Base-by-base conservation (phyloP, 768 basidiomycete species). In the Lenzites betulinus region DNA sequence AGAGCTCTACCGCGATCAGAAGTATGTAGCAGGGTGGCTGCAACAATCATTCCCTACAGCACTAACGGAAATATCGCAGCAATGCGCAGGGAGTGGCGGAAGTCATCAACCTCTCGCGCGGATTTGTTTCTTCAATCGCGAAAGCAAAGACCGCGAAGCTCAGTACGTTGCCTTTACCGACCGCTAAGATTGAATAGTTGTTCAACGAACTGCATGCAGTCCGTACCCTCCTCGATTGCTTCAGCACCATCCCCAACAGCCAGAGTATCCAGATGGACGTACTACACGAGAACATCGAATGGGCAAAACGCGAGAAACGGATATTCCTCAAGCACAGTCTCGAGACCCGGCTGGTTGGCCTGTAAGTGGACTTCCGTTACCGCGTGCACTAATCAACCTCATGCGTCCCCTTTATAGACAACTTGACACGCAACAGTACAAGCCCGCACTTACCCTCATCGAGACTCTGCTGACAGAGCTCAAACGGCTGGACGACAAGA, bases 121-220 rank as follows among this genome's bases (percentile, higher is more conserved):
- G 74, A 12, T 94, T 95, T 79, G 92, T 96, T 83, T 88, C 92
- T 0, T 89, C 90, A n/a, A 92, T 93, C 0, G 95, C 95, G 16
- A 98, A 98, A 75, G 95, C 95, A 1, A 97, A 98, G 75, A 97
- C 96, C 0, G 95, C 95, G 2, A 96, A 96, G 77, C 85, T 98
- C 64, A 96, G 94, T 94, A 63, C 66, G 88, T 74, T 26, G 60
- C 50, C 26, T 22, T 16, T 33, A 43, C 41, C 30, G 3, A 13
- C 33, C 9, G 35, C 5, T 8, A 26, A 51, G 16, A 47, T 1
- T 48, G 28, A 39, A 6, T 58, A 3, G 13, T 23, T 16, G 28
- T n/a, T 44, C 53, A 20, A 59, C 26, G 8, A 18, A n/a, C 28
- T 6, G 7, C 13, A 20, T 38, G 23, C 63, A 97, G 95, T 98